Conservation (phyloP, 2,329 filamentous ascomycete species). For the Claviceps humidiphila region DNA sequence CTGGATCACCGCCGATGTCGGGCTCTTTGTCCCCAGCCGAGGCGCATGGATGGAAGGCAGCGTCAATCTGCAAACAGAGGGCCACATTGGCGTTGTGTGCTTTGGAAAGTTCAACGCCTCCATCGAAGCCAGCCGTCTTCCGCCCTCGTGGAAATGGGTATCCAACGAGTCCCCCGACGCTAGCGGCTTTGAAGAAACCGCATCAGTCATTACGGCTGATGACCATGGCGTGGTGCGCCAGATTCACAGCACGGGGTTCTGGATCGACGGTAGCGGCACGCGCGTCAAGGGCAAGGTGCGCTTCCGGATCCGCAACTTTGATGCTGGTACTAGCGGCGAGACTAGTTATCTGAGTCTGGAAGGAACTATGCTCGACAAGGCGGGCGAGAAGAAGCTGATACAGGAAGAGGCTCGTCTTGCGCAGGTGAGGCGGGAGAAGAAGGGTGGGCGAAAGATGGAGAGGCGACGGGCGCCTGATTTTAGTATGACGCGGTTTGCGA, state of each 20-base stretch:
- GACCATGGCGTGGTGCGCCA: conserved; percentile 40
- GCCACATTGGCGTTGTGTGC: conserved; percentile 77
- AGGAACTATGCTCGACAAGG: conserved; percentile 66
- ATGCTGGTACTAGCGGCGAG: conserved; percentile 60
- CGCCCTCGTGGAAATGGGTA: conserved; percentile 68
- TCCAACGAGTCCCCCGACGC: conserved; percentile 34
- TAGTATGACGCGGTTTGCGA: conserved; percentile 41
- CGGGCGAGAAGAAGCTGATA: conserved; percentile 47
- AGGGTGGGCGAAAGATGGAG: conserved; percentile 15
- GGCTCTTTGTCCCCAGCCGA: conserved; percentile 65
- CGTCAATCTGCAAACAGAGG: conserved; percentile 77
- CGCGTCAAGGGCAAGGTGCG: conserved; percentile 57
- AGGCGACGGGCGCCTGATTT: conserved; percentile 35
- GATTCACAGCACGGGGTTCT: conserved; percentile 53
- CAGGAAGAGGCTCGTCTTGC: conserved; percentile 30
- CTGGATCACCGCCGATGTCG: conserved; percentile 79
- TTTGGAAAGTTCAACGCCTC: conserved; percentile 88
- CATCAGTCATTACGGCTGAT: conserved; percentile 26
- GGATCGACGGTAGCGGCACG: conserved; percentile 57
- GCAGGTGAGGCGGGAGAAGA: conserved; percentile 22
- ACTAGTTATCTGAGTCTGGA: conserved; percentile 75
- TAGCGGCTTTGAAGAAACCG: conserved; percentile 27
- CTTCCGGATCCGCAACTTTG: conserved; percentile 76
- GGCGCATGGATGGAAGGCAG: conserved; percentile 66
- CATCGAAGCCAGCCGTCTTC: conserved; percentile 65